Conservation (phyloP, 2,329 filamentous ascomycete species). For the Acarospora socialis region DNA sequence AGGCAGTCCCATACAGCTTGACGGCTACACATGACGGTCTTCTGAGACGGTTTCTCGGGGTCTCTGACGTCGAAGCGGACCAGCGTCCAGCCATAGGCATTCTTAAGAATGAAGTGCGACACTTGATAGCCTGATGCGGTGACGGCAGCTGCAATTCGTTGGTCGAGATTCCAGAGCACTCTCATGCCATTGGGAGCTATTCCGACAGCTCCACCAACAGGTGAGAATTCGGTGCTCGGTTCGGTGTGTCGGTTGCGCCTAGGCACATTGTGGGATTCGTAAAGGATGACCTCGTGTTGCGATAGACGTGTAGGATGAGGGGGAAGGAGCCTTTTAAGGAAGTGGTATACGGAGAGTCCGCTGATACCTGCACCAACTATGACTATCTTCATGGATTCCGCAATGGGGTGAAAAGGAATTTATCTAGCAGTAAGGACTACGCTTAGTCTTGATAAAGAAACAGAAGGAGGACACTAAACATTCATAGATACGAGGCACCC, state of each 20-base stretch:
- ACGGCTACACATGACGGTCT: conserved; percentile 24
- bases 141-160: conserved; percentile 21
- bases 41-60: conserved; percentile 14
- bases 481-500: too few species aligned
- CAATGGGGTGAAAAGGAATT: too few species aligned
- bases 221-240: conserved; percentile 8
- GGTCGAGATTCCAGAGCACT: conserved; percentile 25
- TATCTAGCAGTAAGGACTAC: too few species aligned
- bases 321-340: conserved; percentile 27
- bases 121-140: conserved; percentile 23
- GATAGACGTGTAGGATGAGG: conserved; percentile 8
- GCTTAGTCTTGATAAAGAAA: too few species aligned
- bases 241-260: conserved; percentile 13
- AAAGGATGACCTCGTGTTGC: conserved; percentile 24
- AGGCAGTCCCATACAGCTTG: conserved; percentile 27
- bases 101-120: conserved; percentile 21
- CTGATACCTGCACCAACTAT: conserved; percentile 31
- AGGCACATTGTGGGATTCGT: conserved; percentile 27
- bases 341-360: conserved; percentile 26
- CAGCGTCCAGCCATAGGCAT: conserved; percentile 22
- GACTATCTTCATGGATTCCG: conserved; percentile 28
- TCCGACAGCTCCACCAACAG: conserved; percentile 26
- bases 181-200: conserved; percentile 27
- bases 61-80: conserved; percentile 15
- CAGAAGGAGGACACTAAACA: too few species aligned